phyloP scores from a whole-genome alignment of 345 rosid genomes.

The Mallotus nudiflorus region DNA sequence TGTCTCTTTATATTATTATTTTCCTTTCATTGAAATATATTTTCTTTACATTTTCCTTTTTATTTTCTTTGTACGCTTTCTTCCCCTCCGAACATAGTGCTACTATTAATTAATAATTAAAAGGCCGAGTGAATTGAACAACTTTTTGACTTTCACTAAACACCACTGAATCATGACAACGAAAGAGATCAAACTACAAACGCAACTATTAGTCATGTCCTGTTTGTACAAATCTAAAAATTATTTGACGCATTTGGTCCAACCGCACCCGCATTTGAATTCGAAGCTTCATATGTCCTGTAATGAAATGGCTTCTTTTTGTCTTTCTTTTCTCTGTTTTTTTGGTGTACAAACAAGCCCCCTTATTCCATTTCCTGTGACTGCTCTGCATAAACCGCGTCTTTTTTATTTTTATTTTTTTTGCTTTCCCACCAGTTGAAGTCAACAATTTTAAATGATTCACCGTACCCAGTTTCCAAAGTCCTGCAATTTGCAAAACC shows the following conservation, averaged over 20 bases:
- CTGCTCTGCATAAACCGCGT: background rate
- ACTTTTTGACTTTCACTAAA: slow-evolving; percentile 1
- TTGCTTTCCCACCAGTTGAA: background rate
- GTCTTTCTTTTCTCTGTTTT: background rate
- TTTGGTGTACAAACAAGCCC: background rate
- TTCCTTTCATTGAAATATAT: too few species aligned
- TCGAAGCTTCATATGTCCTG: background rate
- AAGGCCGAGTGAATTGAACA: too few species aligned
- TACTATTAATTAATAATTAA: too few species aligned
- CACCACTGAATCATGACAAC: background rate
- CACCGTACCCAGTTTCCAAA: too few species aligned
- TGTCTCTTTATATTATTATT: too few species aligned
- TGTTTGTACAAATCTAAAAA: background rate
- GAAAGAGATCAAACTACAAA: background rate
- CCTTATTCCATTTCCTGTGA: background rate
- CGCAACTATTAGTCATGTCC: background rate
- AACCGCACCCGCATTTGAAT: background rate
- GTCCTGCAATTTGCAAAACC: background rate
- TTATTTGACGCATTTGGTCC: background rate
- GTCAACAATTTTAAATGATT: background rate
- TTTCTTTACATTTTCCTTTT: too few species aligned
- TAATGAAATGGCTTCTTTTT: background rate
- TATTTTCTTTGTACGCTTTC: too few species aligned
- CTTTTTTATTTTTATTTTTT: too few species aligned
- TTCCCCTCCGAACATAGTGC: too few species aligned